phyloP scores from a whole-genome alignment of 2,329 filamentous ascomycete genomes.

The Emericellopsis cladophorae region DNA sequence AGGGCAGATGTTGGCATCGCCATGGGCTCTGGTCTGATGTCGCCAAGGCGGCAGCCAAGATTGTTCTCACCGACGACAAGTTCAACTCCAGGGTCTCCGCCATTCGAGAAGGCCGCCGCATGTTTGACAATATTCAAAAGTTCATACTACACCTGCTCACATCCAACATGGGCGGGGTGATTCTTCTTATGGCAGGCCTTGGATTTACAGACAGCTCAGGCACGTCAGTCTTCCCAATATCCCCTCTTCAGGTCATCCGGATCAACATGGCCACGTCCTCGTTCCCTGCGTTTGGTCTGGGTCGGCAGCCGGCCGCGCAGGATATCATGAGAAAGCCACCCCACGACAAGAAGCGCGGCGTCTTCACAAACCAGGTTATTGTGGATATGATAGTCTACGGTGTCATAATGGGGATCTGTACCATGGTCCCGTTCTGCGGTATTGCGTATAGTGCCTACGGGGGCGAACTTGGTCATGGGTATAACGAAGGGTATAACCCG shows the following conservation, averaged over 20 bases:
- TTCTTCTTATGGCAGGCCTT: constrained; percentile 68
- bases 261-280: constrained; percentile 89
- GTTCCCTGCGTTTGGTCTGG: constrained; percentile 78
- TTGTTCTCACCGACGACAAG: constrained; percentile 62
- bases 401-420: constrained; percentile 61
- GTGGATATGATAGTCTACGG: constrained; percentile 74
- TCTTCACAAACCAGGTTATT: constrained; percentile 69
- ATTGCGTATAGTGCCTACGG: constrained; percentile 43
- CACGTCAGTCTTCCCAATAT: constrained; percentile 74
- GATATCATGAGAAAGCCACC: constrained; percentile 75
- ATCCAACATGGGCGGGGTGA: constrained; percentile 75
- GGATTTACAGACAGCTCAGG: constrained; percentile 61
- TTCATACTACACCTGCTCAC: constrained; percentile 71
- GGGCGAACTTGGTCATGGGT: constrained; percentile 44
- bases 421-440: constrained; percentile 53
- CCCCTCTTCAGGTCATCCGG: constrained; percentile 81
- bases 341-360: constrained; percentile 52
- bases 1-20: constrained; percentile 59
- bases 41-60: constrained; percentile 54
- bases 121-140: constrained; percentile 65
- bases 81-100: constrained; percentile 60
- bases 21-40: constrained; percentile 59
- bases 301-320: constrained; percentile 60
- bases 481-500: constrained; percentile 46
- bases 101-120: constrained; percentile 57